A percentile compares a stretch with the other conserved stretches of the same genome.
Conservation (phyloP, 75 land plant species). For the Adiantum capillusveneris region DNA sequence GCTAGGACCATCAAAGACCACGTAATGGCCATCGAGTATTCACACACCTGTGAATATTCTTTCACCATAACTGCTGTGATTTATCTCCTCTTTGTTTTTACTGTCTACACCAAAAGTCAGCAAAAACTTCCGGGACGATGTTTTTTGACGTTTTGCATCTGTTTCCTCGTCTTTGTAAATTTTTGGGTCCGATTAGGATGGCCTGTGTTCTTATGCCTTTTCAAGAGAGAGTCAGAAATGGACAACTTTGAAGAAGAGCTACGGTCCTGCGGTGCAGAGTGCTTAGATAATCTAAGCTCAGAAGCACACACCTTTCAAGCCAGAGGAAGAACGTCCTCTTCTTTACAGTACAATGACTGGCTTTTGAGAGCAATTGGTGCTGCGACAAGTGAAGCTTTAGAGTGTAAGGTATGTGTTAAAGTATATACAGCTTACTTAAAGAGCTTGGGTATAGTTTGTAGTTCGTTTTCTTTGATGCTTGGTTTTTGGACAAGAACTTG, state of each 20-base stretch:
- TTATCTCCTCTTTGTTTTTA: slow-evolving; percentile 14
- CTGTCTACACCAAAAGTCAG: slow-evolving; percentile 5
- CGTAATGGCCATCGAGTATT: slow-evolving; percentile 16
- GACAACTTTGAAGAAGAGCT: slow-evolving; percentile 22
- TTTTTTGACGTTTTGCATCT: slow-evolving; percentile 37
- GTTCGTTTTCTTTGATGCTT: no score
- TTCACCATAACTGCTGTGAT: slow-evolving; percentile 18
- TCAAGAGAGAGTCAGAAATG: slow-evolving; percentile 14
- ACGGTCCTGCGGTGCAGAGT: slow-evolving; percentile 17
- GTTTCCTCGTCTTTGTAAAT: slow-evolving; percentile 23
- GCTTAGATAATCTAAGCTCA: slow-evolving; percentile 7
- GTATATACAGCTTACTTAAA: no score
- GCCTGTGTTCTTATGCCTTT: slow-evolving; percentile 29
- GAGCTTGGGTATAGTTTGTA: no score
- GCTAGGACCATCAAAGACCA: slow-evolving; percentile 13
- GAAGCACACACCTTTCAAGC: neutral
- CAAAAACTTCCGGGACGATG: slow-evolving; percentile 24
- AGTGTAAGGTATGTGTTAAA: slow-evolving; percentile 14
- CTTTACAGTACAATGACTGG: slow-evolving; percentile 12
- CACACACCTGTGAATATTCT: slow-evolving; percentile 24
- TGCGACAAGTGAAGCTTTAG: slow-evolving; percentile 10
- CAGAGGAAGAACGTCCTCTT: neutral
- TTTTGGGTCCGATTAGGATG: slow-evolving; percentile 29
- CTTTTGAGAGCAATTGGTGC: slow-evolving; percentile 8
- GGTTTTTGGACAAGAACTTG: no score